These are phyloP conservation scores for Canavalia gladiata DNA, from an alignment of 306 rosid species.

Conservation along the genomic window DNA sequence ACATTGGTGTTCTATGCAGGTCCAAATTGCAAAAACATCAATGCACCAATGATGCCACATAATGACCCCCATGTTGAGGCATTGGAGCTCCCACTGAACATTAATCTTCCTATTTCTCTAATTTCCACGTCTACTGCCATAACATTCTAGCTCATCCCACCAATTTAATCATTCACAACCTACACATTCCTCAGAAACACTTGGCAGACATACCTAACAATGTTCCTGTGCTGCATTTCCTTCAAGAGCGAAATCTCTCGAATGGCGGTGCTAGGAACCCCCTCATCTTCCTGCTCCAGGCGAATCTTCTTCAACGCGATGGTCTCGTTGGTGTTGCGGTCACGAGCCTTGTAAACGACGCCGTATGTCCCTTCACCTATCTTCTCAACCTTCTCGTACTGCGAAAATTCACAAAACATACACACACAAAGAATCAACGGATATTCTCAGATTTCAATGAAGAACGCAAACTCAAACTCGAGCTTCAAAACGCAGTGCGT, in stretches of 20 bases:
- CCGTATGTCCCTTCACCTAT: slow-evolving; percentile 93
- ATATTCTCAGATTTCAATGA: neutral
- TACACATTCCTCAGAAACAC: slow-evolving; percentile 16
- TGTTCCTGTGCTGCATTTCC: slow-evolving; percentile 92
- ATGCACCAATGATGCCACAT: neutral
- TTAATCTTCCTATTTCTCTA: slow-evolving; percentile 8
- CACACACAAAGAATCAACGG: slow-evolving; percentile 1
- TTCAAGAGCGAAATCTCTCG: slow-evolving; percentile 89
- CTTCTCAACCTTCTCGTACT: slow-evolving; percentile 95
- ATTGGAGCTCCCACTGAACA: neutral
- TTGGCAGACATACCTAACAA: slow-evolving; percentile 69
- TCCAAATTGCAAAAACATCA: slow-evolving; percentile 13
- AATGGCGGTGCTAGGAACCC: slow-evolving; percentile 92
- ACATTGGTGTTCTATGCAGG: slow-evolving; percentile 11
- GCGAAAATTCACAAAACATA: slow-evolving; percentile 28
- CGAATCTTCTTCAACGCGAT: slow-evolving; percentile 93
- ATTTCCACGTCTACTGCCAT: neutral
- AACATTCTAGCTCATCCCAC: slow-evolving; percentile 3
- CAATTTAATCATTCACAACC: slow-evolving; percentile 33
- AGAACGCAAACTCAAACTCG: neutral
- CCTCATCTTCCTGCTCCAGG: slow-evolving; percentile 91
- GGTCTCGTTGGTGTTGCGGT: slow-evolving; percentile 76
- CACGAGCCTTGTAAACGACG: slow-evolving; percentile 91
- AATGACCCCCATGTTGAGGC: neutral
- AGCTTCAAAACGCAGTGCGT: slow-evolving; percentile 42